Conservation (phyloP, 305 asterid genomes). For the Rubia balearica region DNA sequence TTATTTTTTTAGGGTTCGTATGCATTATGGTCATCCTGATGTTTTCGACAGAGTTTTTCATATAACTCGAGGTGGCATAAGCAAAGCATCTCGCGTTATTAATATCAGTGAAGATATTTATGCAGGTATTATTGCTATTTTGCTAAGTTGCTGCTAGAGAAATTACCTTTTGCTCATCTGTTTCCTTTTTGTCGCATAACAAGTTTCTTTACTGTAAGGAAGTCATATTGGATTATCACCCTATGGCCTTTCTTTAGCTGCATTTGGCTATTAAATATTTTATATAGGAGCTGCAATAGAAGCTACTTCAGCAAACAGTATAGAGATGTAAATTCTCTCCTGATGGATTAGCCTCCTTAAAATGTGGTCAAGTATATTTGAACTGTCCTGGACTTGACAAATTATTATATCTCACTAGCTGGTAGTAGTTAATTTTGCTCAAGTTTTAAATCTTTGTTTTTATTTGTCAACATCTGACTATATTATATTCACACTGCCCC, state of each 20-base stretch:
- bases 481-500: neutral
- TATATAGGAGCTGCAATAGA: neutral
- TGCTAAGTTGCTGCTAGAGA: neutral
- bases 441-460: neutral
- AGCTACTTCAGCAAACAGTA: neutral
- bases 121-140: constrained; percentile 43
- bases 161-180: neutral
- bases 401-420: neutral
- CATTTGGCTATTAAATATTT: neutral
- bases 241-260: neutral
- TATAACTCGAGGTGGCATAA: constrained; percentile 94
- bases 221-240: neutral
- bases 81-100: constrained; percentile 94
- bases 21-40: constrained; percentile 99
- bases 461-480: neutral
- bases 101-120: constrained; percentile 93
- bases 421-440: neutral
- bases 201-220: neutral
- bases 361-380: neutral
- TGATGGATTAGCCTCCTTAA: neutral
- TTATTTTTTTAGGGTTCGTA: constrained; percentile 65
- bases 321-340: neutral
- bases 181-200: neutral
- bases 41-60: constrained; percentile 96
- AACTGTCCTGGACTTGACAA: neutral